Evolutionary conservation across 192 early-diverging fungal species (phyloP).

Genomic region (Coemansia furcata): DNA sequence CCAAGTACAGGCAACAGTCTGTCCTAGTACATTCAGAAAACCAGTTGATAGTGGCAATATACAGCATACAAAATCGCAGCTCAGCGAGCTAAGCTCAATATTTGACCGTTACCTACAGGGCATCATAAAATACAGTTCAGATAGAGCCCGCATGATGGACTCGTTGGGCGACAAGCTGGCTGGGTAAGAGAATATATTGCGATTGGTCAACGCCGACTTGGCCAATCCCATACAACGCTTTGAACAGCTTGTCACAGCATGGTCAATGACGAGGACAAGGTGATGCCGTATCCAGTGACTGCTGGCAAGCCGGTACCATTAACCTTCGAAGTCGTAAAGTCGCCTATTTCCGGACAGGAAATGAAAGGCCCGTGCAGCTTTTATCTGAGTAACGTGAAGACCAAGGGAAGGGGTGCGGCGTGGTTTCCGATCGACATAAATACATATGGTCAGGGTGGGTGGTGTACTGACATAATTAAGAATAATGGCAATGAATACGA

Average conservation of each 20-base stretch:
- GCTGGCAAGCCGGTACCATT: not conserved
- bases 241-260: slow-evolving; percentile 7
- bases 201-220: slow-evolving; percentile 16
- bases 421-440: not conserved
- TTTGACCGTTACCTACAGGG: slow-evolving; percentile 15
- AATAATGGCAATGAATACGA: not conserved
- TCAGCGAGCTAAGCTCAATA: not conserved
- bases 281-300: not conserved
- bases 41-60: not conserved
- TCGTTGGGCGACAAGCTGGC: slow-evolving; percentile 5
- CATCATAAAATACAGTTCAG: not conserved
- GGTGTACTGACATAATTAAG: not conserved
- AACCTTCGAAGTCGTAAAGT: not conserved
- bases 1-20: too few relatives aligned
- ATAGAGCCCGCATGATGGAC: slow-evolving; percentile 12
- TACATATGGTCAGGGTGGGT: not conserved
- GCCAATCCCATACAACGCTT: slow-evolving; percentile 11
- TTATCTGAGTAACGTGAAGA: not conserved
- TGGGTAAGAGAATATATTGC: slow-evolving; percentile 13
- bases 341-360: not conserved
- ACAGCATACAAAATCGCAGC: slow-evolving; percentile 21
- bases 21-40: too few relatives aligned
- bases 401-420: not conserved
- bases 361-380: not conserved
- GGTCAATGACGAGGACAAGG: slow-evolving; percentile 6